A percentile compares a stretch with the other conserved stretches of the same genome.
These are phyloP conservation scores for Auricularia heimuer DNA, from an alignment of 768 basidiomycete genomes.

Conservation along the genomic window DNA sequence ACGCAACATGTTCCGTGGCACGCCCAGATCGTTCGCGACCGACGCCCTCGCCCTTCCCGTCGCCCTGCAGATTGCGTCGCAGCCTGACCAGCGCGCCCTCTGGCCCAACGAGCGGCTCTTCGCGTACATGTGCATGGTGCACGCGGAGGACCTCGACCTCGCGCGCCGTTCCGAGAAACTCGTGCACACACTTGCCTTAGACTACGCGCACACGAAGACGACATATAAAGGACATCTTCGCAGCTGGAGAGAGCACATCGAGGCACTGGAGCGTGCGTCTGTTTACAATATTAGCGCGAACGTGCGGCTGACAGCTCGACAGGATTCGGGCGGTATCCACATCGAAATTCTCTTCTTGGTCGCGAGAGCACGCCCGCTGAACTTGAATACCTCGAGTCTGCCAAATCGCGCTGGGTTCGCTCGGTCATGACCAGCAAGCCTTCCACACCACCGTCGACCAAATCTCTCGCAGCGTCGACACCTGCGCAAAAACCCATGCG, in stretches of 20 bases:
- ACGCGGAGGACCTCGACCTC: background rate
- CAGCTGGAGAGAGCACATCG: background rate
- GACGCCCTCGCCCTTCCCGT: background rate
- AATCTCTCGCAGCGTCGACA: background rate
- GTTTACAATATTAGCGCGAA: background rate
- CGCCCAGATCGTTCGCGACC: background rate
- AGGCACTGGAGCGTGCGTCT: background rate
- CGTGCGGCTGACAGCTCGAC: background rate
- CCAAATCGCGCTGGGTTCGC: background rate
- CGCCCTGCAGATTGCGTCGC: background rate
- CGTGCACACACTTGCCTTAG: background rate
- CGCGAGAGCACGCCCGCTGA: background rate
- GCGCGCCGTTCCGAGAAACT: background rate
- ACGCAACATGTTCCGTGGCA: background rate
- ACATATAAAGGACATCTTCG: background rate
- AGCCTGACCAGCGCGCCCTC: background rate
- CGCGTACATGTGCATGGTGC: background rate
- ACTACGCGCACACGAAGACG: background rate
- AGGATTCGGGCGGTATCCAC: background rate
- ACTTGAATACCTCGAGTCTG: background rate
- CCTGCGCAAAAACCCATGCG: background rate
- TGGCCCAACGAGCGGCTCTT: background rate
- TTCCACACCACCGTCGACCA: background rate
- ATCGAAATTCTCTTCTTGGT: background rate
- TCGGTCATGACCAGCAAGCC: background rate